Evolutionary conservation across 2,329 filamentous ascomycete genomes (phyloP).

Genomic region (Mycogone perniciosa): DNA sequence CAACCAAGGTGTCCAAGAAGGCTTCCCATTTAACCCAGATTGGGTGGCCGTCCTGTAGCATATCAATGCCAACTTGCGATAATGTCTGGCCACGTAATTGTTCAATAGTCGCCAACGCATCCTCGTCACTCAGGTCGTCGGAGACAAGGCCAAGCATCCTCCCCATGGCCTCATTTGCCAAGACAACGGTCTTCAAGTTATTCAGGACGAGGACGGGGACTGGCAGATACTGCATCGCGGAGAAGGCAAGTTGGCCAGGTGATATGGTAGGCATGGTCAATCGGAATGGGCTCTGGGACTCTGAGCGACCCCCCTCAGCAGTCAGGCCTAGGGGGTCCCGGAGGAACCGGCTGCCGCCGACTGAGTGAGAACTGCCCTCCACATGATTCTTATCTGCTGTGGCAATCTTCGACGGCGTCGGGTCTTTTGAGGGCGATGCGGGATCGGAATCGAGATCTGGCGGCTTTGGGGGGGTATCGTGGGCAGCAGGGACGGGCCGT

Average conservation of each 20-base stretch:
- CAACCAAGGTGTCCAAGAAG: conserved; percentile 49
- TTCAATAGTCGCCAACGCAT: conserved; percentile 45
- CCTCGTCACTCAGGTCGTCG: conserved; percentile 34
- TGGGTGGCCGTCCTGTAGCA: conserved; percentile 60
- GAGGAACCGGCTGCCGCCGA: conserved; percentile 29
- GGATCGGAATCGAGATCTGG: conserved; percentile 14
- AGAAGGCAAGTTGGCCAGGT: conserved; percentile 53
- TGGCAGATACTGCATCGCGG: conserved; percentile 67
- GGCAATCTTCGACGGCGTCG: conserved; percentile 10
- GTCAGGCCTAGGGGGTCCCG: conserved; percentile 23
- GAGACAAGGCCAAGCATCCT: conserved; percentile 56
- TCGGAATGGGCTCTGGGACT: conserved; percentile 33
- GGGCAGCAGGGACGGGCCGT: conserved; percentile 17
- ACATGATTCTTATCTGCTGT: conserved; percentile 6
- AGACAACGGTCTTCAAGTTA: conserved; percentile 59
- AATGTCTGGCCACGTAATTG: conserved; percentile 59
- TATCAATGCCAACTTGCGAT: conserved; percentile 64
- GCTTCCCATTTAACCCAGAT: conserved; percentile 54
- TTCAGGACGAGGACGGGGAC: conserved; percentile 65
- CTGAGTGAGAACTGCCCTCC: conserved; percentile 22
- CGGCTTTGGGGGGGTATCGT: conserved; percentile 16
- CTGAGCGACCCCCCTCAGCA: conserved; percentile 23
- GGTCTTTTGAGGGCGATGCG: conserved; percentile 13
- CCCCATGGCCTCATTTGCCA: conserved; percentile 72
- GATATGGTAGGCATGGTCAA: conserved; percentile 42